Evolutionary conservation across 495 filamentous ascomycete species (phyloP).

Genomic region (Penicillium samsonianum): DNA sequence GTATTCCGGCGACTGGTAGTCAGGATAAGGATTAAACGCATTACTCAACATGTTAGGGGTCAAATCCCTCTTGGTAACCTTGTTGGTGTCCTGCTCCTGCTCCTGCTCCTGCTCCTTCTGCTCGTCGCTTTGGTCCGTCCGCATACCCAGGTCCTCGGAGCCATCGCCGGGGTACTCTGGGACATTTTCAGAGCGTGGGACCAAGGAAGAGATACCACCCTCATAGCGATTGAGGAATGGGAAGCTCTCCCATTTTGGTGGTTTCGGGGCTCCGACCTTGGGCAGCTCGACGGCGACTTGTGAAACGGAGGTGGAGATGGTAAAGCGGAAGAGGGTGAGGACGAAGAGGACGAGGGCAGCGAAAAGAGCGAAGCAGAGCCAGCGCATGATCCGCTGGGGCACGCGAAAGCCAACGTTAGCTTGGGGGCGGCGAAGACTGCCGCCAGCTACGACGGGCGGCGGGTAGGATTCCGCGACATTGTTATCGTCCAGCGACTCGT

Average conservation of each 20-base stretch:
- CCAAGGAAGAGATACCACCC: slow-evolving; percentile 72
- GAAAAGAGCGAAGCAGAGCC: slow-evolving; percentile 69
- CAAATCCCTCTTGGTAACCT: slow-evolving; percentile 21
- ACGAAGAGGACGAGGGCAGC: slow-evolving; percentile 72
- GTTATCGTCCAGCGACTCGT: slow-evolving; percentile 26
- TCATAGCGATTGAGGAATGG: slow-evolving; percentile 81
- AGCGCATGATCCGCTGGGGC: slow-evolving; percentile 64
- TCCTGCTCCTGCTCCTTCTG: slow-evolving; percentile 1
- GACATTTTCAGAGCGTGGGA: slow-evolving; percentile 58
- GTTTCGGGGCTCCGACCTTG: slow-evolving; percentile 53
- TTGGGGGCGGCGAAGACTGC: slow-evolving; percentile 40
- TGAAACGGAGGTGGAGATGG: slow-evolving; percentile 60
- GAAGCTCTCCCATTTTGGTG: slow-evolving; percentile 79
- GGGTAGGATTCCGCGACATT: slow-evolving; percentile 40
- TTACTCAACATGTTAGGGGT: slow-evolving; percentile 48
- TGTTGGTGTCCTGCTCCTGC: slow-evolving; percentile 4
- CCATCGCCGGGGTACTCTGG: slow-evolving; percentile 74
- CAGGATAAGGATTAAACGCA: slow-evolving; percentile 67
- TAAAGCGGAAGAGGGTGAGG: slow-evolving; percentile 66
- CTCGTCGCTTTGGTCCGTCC: slow-evolving; percentile 9
- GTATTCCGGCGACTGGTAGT: slow-evolving; percentile 63
- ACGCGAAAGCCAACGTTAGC: slow-evolving; percentile 50
- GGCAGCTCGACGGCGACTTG: slow-evolving; percentile 57
- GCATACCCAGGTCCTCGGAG: slow-evolving; percentile 27
- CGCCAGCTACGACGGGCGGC: slow-evolving; percentile 51